phyloP scores from a whole-genome alignment of 2,329 filamentous ascomycete genomes.

The Penicillium sp. region DNA sequence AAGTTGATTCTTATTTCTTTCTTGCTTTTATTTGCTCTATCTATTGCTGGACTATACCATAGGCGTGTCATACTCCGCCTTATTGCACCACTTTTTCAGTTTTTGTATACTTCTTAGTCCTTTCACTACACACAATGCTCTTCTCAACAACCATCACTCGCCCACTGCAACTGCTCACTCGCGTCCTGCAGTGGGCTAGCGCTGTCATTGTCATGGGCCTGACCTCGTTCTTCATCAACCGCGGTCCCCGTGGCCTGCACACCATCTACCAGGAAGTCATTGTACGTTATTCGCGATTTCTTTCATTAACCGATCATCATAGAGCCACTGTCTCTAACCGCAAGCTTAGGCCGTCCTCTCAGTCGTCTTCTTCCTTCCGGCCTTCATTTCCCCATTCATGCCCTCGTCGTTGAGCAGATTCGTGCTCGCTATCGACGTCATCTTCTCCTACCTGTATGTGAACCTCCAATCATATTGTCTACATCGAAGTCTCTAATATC shows the following conservation, averaged over 20 bases:
- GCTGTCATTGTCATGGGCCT: slow-evolving; percentile 21
- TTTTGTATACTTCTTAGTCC: neutral
- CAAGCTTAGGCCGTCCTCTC: slow-evolving; percentile 26
- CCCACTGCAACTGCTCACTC: slow-evolving; percentile 25
- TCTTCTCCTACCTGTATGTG: slow-evolving; percentile 41
- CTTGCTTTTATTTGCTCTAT: neutral
- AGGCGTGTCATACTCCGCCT: neutral
- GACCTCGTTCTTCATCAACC: slow-evolving; percentile 17
- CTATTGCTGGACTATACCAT: neutral
- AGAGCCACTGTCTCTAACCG: neutral
- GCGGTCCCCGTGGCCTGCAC: slow-evolving; percentile 15
- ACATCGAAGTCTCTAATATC: slow-evolving; percentile 1
- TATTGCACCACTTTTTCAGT: neutral
- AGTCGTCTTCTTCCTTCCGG: slow-evolving; percentile 38
- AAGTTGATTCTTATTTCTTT: neutral
- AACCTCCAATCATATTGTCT: neutral
- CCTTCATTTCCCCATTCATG: slow-evolving; percentile 36
- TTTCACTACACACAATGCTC: slow-evolving; percentile 8
- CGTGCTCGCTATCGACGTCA: slow-evolving; percentile 35
- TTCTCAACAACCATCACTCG: slow-evolving; percentile 23
- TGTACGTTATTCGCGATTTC: slow-evolving; percentile 3
- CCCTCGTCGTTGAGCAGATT: slow-evolving; percentile 30
- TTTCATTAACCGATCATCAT: too few species aligned
- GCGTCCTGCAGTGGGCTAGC: slow-evolving; percentile 17
- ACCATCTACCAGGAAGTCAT: slow-evolving; percentile 21